Conservation (phyloP, 2,329 filamentous ascomycete genomes). For the Thermothelomyces thermophilus region DNA sequence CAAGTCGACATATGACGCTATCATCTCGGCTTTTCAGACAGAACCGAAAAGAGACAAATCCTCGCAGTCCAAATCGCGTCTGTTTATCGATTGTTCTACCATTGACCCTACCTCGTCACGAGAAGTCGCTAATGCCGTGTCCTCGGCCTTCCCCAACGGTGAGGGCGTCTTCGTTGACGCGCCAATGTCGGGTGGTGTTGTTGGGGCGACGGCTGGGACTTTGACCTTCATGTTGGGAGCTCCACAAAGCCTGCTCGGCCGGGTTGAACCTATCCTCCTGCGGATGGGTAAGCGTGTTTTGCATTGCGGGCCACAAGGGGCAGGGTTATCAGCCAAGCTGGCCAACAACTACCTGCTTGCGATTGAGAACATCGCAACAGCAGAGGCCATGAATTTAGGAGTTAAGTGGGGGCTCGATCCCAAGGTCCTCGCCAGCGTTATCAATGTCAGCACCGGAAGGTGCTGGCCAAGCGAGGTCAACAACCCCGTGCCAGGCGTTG, state of each 20-base stretch:
- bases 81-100: constrained; percentile 95
- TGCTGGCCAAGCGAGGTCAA: constrained; percentile 97
- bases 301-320: constrained; percentile 77
- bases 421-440: constrained; percentile 67
- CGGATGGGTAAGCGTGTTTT: constrained; percentile 83
- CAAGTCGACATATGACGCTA: constrained; percentile 69
- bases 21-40: constrained; percentile 35
- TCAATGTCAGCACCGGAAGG: constrained; percentile 88
- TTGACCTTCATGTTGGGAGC: constrained; percentile 95
- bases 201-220: constrained; percentile 79
- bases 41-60: constrained; percentile 45
- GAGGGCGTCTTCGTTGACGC: constrained; percentile 83
- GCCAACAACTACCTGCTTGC: constrained; percentile 97
- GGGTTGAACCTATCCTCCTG: constrained; percentile 62
- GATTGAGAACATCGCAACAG: constrained; percentile 75
- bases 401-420: constrained; percentile 54
- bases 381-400: constrained; percentile 61
- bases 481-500: constrained; percentile 84
- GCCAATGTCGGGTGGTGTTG: constrained; percentile 93
- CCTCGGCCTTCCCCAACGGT: constrained; percentile 45
- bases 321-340: constrained; percentile 84
- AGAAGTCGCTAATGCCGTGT: constrained; percentile 64
- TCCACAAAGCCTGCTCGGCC: constrained; percentile 51
- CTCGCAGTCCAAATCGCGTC: constrained; percentile 50
- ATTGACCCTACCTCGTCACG: constrained; percentile 86